phyloP scores from a whole-genome alignment of 768 basidiomycete genomes.

The Serendipita sp. region DNA sequence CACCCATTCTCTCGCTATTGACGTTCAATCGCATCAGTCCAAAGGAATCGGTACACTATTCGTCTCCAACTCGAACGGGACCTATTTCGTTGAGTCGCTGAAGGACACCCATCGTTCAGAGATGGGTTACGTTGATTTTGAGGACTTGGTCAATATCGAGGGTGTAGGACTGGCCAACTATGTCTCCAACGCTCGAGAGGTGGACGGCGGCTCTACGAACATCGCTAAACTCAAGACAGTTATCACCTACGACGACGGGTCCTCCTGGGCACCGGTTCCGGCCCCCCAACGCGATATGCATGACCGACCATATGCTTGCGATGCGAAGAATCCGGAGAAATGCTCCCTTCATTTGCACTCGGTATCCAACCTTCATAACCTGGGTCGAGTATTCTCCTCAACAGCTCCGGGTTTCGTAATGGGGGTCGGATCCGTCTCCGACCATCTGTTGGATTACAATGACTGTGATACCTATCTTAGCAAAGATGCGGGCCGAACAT shows the following conservation, averaged over 20 bases:
- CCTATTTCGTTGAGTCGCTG: conserved; percentile 82
- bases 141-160: conserved; percentile 70
- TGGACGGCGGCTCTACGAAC: conserved; percentile 48
- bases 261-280: conserved; percentile 28
- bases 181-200: conserved; percentile 70
- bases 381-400: conserved; percentile 86
- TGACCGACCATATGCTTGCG: conserved; percentile 48
- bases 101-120: conserved; percentile 86
- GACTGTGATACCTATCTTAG: conserved; percentile 91
- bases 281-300: conserved; percentile 45
- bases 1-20: conserved; percentile 84
- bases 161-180: conserved; percentile 86
- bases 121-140: conserved; percentile 84
- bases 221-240: conserved; percentile 55
- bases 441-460: conserved; percentile 49
- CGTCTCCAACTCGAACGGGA: conserved; percentile 91
- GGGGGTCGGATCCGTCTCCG: conserved; percentile 87
- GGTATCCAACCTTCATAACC: conserved; percentile 84
- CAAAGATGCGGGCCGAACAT: conserved; percentile 73
- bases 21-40: conserved; percentile 56
- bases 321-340: conserved; percentile 33
- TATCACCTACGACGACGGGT: conserved; percentile 84
- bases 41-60: conserved; percentile 75
- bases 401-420: conserved; percentile 89
- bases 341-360: conserved; percentile 90